These are phyloP conservation scores for Centella asiatica DNA, from an alignment of 129 eudicot genomes.

Conservation along the genomic window DNA sequence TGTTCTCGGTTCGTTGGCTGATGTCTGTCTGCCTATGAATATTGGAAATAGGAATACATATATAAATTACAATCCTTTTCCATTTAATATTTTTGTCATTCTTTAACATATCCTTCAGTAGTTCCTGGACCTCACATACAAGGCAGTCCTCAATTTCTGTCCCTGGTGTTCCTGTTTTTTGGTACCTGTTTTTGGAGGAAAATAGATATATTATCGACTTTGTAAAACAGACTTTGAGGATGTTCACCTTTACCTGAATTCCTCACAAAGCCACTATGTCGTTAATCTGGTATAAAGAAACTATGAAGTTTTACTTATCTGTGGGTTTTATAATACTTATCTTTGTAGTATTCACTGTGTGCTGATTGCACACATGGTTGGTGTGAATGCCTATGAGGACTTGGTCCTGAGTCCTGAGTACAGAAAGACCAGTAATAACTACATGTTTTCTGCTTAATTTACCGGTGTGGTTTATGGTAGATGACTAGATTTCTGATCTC, in stretches of 20 bases:
- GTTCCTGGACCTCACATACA: not conserved
- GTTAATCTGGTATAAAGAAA: not conserved
- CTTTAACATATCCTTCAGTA: no score
- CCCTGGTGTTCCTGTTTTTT: not conserved
- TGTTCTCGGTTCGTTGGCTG: not conserved
- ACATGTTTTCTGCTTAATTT: no score
- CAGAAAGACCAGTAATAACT: no score
- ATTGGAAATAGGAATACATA: not conserved
- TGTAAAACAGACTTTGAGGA: not conserved
- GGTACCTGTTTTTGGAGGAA: not conserved
- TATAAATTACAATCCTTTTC: not conserved
- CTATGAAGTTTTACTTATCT: not conserved
- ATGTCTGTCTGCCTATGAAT: not conserved
- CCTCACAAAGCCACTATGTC: no score
- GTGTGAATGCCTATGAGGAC: no score
- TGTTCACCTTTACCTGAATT: no score
- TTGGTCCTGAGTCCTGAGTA: no score
- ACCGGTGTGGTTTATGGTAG: not conserved
- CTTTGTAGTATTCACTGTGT: not conserved
- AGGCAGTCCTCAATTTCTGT: not conserved
- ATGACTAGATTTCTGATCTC: no score
- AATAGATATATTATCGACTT: not conserved
- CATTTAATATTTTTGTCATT: not conserved
- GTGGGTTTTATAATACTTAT: not conserved
- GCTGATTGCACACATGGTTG: not conserved